These are phyloP conservation scores for Hymenoscyphus linearis DNA, from an alignment of 2,329 filamentous ascomycete genomes.

Conservation along the genomic window DNA sequence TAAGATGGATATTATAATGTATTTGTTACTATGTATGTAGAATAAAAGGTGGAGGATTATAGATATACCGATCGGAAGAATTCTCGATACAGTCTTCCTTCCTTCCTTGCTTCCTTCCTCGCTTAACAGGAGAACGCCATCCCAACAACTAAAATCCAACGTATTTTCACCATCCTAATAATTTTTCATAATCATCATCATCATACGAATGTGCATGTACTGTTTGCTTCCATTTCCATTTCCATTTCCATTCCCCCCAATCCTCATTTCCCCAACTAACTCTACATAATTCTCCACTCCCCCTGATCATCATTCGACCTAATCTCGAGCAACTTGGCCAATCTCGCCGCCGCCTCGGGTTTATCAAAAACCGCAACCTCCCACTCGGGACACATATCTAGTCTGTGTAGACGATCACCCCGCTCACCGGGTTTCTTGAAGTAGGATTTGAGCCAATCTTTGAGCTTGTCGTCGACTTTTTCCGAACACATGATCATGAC, in stretches of 20 bases:
- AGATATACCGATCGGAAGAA: background rate
- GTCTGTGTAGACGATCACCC: background rate
- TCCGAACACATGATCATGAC: constrained; percentile 15
- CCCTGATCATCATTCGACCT: constrained; percentile 5
- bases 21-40: too few relatives aligned
- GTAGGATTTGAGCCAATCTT: constrained; percentile 11
- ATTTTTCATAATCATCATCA: background rate
- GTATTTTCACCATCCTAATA: background rate
- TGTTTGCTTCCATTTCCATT: too few relatives aligned
- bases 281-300: constrained; percentile 8
- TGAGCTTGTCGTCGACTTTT: constrained; percentile 23
- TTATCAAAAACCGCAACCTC: background rate
- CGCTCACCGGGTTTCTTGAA: background rate
- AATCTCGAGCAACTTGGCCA: constrained; percentile 1
- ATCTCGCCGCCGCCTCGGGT: constrained; percentile 4
- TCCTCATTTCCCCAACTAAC: background rate
- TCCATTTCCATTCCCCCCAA: background rate
- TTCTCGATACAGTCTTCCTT: background rate
- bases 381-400: background rate
- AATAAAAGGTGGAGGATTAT: too few relatives aligned
- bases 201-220: too few relatives aligned
- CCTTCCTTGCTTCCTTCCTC: too few relatives aligned
- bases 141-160: too few relatives aligned
- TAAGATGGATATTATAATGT: too few relatives aligned
- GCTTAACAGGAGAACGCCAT: background rate